Evolutionary conservation across 257 asterid species (phyloP), one percentile per base, ranked within the genome.

Genomic region (Lycium barbarum): DNA sequence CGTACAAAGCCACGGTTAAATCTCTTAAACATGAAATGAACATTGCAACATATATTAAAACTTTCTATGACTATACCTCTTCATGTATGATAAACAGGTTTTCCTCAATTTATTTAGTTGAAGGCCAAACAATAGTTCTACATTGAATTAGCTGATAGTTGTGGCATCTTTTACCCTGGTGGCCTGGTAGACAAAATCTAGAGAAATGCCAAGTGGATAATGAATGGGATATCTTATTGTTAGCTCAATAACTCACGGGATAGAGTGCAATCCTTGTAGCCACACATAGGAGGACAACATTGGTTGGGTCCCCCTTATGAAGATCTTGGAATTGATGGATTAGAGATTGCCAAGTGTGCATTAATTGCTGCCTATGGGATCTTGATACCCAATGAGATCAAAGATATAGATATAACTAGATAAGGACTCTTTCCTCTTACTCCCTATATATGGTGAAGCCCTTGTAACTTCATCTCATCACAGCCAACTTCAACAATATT

Each of bases 1-100:
- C 98, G 97, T 81, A 91, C 94, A 71, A 94, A 85, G 8, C 95
- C 95, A 62, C 59, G 87, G 33, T 84, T 94, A 59, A 94, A 72
- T 43, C 87, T 96, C 95, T 94, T 26, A 94, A 9, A 86, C 54
- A 38, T 17, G 33, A 79, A 68, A 63, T 2, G 8, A 38, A 38
- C 33, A 63, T 0, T 17, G 15, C 2, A 2, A 26, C 33, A 26
- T 26, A 26, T 26, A 26, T 26, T 26, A 26, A 26, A 26, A 26
- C 33, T 26, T 26, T 26, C 33, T 26, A 26, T 26, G 33, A 26
- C 33, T 26, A 26, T 26, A 26, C 33, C 33, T 26, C 33, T 26
- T 26, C 33, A 26, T 26, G 33, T 26, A 26, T 26, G 33, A 26
- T 26, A 26, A 26, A 26, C 33, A 26, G 33, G 33, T 26, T 26